phyloP scores from a whole-genome alignment of 805 yeast genomes.

The Nakazawaea siamensis region DNA sequence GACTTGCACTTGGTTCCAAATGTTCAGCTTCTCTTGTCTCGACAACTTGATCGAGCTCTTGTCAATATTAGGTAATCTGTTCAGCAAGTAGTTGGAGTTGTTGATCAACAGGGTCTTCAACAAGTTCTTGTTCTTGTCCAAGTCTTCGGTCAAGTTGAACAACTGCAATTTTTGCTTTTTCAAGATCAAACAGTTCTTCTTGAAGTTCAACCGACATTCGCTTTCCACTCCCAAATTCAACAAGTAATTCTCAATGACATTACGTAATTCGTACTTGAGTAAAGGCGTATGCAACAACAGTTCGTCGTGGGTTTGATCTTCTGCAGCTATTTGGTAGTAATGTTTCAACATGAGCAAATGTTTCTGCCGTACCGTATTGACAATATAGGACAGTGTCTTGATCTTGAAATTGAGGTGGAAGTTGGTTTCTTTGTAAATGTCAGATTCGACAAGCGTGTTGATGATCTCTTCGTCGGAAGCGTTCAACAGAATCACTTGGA shows the following conservation, averaged over 20 bases:
- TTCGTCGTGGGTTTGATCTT: conserved; percentile 4
- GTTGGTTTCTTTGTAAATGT: conserved; percentile 58
- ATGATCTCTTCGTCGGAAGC: conserved; percentile 41
- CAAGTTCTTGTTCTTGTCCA: conserved; percentile 20
- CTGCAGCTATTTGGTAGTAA: conserved; percentile 16
- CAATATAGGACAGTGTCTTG: conserved; percentile 57
- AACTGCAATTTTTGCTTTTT: conserved; percentile 30
- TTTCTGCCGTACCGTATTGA: conserved; percentile 45
- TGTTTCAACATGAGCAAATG: conserved; percentile 23
- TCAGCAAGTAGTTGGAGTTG: conserved; percentile 15
- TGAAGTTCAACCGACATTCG: conserved; percentile 62
- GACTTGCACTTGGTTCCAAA: conserved; percentile 61
- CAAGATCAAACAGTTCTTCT: conserved; percentile 37
- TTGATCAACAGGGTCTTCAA: conserved; percentile 24
- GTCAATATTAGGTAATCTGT: conserved; percentile 14
- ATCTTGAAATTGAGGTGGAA: conserved; percentile 43
- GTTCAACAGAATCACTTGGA: conserved; percentile 44
- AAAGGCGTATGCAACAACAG: conserved; percentile 17
- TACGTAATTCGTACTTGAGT: conserved; percentile 52
- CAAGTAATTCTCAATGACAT: conserved; percentile 62
- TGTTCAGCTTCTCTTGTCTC: conserved; percentile 45
- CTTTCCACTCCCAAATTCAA: conserved; percentile 61
- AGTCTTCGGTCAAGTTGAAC: conserved; percentile 12
- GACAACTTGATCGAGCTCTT: conserved; percentile 24
- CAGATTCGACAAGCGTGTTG: conserved; percentile 43